Evolutionary conservation across 257 asterid species (phyloP), one percentile per base, ranked within the genome.

Genomic region (Perilla frutescens): DNA sequence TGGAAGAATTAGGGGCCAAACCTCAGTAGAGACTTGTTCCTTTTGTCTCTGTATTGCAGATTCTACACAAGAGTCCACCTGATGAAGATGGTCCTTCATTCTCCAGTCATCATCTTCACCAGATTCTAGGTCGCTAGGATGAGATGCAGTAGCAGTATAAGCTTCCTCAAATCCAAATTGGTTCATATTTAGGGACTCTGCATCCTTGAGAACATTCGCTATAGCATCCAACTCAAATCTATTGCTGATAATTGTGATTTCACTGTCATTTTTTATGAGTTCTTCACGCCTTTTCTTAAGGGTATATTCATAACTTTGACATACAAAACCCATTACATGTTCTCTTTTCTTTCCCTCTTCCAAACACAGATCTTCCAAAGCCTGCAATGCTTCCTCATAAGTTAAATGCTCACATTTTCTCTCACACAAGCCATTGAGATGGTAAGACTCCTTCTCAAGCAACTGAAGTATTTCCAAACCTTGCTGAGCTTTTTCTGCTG

Each of bases 1-100:
- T 44, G 71, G 44, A 11, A 71, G 49, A 68, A 65, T 54, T 31
- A 75, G 65, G 66, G 61, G 78, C 81, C 80, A 73, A 74, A 95
- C 99, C 97, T 95, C 99, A 72, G 79, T 68, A 45, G 99, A 87
- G 57, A 92, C 91, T 29, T 88, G 94, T 62, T 95, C 99, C 68
- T 95, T 95, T 84, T 87, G 99, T 85, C 90, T 87, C 83, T 89
- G 98, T 70, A 92, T 81, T 77, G 97, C 96, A 76, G 83, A 89
- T 87, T 92, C 98, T 68, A 95, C 75, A 76, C 91, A 86, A 77
- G 99, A 85, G 79, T 95, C 97, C 76, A 83, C 90, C 84, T 90
- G 97, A 77, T 86, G 96, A 71, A 87, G 78, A 72, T 80, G 77
- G 68, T 91, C 97, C 67, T 87, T 94, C 60, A 81, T 82, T 81